Base-by-base conservation (phyloP, 768 basidiomycete genomes). In the Lyophyllum semitale region DNA sequence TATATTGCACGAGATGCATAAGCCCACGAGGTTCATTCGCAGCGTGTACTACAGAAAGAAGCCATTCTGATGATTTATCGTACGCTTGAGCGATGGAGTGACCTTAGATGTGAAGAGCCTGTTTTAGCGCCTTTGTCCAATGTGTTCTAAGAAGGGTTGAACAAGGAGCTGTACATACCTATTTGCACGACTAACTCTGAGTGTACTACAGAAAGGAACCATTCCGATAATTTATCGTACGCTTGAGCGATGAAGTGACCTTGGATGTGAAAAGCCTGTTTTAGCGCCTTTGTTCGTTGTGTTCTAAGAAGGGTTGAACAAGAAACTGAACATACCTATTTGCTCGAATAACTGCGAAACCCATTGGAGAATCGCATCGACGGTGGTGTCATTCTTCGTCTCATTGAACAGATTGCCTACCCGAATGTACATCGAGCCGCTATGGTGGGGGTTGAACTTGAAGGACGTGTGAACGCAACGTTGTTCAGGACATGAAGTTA, bases 11-110 rank as follows among this genome's bases (percentile, higher is more conserved):
- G 25, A 9, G 23, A 8, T 26, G 11, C 23, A 32, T 47, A 11
- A 20, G 47, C 48, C 58, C 42, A 61, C 60, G 32, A 22, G 20
- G 43, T 46, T 55, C 37, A 49, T 58, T 45, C 9, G 32, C 51
- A 18, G 51, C 51, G 15, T 45, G 30, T 1, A 23, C 15, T 17
- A 52, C 27, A 17, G n/a, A 27, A 2, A 43, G 23, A 12, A 42
- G 8, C 32, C 25, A 51, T 42, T 51, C 37, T 17, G 20, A 30
- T 27, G 27, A 8, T 32, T 51, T 41, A 15, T 17, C n/a, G 8
- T 20, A 27, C 4, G 20, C n/a, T 26, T 42, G n/a, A 11, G 17
- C 50, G 27, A 50, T 20, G 37, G 41, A 50, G 37, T 40, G 20
- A 5, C 48, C 48, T 47, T 50, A n/a, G n/a, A 22, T n/a, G 42